Base-by-base conservation (phyloP, 2,329 filamentous ascomycete genomes). In the Fusarium cicatricum region DNA sequence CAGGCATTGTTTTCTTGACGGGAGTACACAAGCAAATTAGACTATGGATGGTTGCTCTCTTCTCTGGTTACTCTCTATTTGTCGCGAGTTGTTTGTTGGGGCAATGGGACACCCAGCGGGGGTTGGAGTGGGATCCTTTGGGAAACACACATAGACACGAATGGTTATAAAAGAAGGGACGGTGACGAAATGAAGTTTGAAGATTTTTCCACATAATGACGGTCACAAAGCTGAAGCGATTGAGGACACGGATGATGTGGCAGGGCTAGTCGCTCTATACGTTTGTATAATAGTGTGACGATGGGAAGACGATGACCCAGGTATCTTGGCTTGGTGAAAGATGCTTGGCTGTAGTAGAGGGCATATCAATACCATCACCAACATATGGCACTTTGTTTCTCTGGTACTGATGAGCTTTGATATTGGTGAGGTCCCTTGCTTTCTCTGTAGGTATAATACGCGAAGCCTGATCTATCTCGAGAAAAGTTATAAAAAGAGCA, bases 1-100 rank as follows among this genome's bases (percentile, higher is more conserved):
- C 52, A 60, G 56, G 65, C 54, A 69, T 70, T 66, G 53, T 62
- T 64, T 66, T 55, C 46, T 64, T 58, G 45, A 49, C 45, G 61
- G 65, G 46, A 40, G 53, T 60, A 59, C 61, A 66, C 61, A 61
- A 42, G 16, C 60, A 71, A 64, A 70, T 65, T 73, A 73, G 70
- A 72, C 65, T 69, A 67, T 42, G 66, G 65, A 65, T 49, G 63
- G 60, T 65, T 68, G 50, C 60, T 62, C 66, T 64, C 58, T 55
- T 67, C 54, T 70, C 59, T 65, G 61, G 63, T 60, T 70, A 60
- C 57, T 66, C 44, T 51, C 49, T 59, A 26, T 60, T 70, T 64
- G 63, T 64, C 54, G 54, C 48, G 37, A 56, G 42, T 62, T 52
- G 51, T 40, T 56, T 54, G 47, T 55, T 55, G 41, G 56, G 42